Evolutionary conservation across 2,329 filamentous ascomycete species (phyloP).

Genomic region (Penicillium sp.): DNA sequence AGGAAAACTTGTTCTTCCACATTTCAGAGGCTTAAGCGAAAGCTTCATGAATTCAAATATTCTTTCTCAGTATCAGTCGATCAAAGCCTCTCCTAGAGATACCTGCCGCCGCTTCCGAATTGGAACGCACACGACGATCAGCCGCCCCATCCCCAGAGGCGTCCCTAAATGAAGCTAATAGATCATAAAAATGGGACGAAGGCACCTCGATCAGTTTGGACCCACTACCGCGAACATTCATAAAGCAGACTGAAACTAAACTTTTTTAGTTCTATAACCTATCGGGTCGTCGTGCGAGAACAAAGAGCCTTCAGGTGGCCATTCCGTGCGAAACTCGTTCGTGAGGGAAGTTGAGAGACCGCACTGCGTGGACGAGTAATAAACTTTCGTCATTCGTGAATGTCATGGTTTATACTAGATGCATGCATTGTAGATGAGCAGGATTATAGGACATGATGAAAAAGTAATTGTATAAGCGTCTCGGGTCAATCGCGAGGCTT

Average conservation of each 20-base stretch:
- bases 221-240: neutral
- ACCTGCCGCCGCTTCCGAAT: neutral
- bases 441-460: neutral
- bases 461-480: no score
- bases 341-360: neutral
- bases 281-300: no score
- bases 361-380: neutral
- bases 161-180: neutral
- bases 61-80: neutral
- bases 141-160: neutral
- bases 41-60: neutral
- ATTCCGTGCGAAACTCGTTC: neutral
- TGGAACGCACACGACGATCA: constrained; percentile 1
- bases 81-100: neutral
- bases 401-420: neutral
- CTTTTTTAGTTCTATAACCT: no score
- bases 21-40: neutral
- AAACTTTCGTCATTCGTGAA: neutral
- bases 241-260: no score
- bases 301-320: no score
- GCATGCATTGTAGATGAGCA: neutral
- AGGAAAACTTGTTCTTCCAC: neutral
- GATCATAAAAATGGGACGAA: neutral
- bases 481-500: neutral
- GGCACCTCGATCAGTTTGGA: neutral